phyloP scores from a whole-genome alignment of 768 basidiomycete genomes.

The Dioszegia crocea region DNA sequence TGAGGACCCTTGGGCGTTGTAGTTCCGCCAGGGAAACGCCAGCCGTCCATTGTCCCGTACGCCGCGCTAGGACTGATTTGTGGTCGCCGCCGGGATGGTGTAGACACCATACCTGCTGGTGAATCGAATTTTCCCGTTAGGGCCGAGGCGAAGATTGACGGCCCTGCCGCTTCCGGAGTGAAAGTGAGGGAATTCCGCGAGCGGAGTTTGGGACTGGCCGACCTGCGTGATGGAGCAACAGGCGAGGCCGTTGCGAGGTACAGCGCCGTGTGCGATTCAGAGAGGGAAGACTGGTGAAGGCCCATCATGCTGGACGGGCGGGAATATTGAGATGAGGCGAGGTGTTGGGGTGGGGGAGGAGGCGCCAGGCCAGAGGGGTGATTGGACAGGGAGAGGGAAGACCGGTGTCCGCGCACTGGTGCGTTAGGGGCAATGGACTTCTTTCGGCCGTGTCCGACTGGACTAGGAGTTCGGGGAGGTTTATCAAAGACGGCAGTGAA shows the following conservation, averaged over 20 bases:
- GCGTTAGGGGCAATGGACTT: conserved; percentile 25
- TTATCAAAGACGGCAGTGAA: conserved; percentile 33
- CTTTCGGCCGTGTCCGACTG: conserved; percentile 11
- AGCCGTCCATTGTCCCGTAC: conserved; percentile 33
- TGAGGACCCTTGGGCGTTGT: conserved; percentile 1
- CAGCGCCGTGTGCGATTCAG: conserved; percentile 41
- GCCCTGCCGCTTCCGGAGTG: conserved; percentile 29
- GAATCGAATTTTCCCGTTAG: conserved; percentile 12
- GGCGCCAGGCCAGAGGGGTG: conserved; percentile 8
- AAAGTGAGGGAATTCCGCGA: conserved; percentile 29
- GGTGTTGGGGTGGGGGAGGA: conserved; percentile 1
- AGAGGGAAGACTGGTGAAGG: conserved; percentile 37
- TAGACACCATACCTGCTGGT: conserved; percentile 1
- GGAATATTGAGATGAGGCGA: neutral
- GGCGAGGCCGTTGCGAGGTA: conserved; percentile 42
- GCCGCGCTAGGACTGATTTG: conserved; percentile 10
- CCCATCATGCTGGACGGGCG: conserved; percentile 29
- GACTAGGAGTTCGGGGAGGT: conserved; percentile 36
- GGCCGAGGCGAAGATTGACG: conserved; percentile 10
- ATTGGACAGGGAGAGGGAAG: conserved; percentile 17
- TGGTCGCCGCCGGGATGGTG: conserved; percentile 10
- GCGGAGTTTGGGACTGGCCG: conserved; percentile 27
- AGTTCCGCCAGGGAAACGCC: conserved; percentile 31
- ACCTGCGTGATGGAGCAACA: conserved; percentile 12
- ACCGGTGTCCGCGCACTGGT: conserved; percentile 28